Conservation (phyloP, 345 rosid genomes). For the Pseudoturritis turrita region DNA sequence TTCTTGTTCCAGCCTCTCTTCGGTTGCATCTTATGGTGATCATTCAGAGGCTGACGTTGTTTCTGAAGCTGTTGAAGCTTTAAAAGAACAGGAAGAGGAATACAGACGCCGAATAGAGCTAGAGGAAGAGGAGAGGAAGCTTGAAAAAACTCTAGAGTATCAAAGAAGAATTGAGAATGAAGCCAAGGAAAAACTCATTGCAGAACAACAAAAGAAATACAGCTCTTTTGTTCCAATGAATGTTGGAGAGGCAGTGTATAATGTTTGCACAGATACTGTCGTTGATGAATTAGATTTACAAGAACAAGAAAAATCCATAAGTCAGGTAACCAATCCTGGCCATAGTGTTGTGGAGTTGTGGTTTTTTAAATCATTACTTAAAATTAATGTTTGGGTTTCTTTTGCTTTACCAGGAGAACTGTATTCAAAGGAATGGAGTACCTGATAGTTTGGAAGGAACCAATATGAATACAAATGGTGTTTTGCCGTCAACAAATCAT, state of each 20-base stretch:
- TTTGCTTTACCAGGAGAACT: slow-evolving; percentile 41
- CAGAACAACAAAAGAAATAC: slow-evolving; percentile 66
- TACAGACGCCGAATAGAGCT: slow-evolving; percentile 67
- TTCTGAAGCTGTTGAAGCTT: slow-evolving; percentile 41
- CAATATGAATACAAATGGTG: slow-evolving; percentile 27
- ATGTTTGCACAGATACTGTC: slow-evolving; percentile 29
- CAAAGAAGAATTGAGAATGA: slow-evolving; percentile 89
- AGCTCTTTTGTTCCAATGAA: slow-evolving; percentile 34
- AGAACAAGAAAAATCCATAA: slow-evolving; percentile 10
- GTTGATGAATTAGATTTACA: slow-evolving; percentile 30
- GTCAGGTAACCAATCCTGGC: slow-evolving; percentile 8
- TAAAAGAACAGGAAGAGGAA: slow-evolving; percentile 72
- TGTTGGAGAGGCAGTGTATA: slow-evolving; percentile 28
- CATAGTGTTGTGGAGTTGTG: not conserved
- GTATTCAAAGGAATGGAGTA: slow-evolving; percentile 31
- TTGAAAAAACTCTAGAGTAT: slow-evolving; percentile 76
- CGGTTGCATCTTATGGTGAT: slow-evolving; percentile 50
- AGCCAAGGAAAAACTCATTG: slow-evolving; percentile 83
- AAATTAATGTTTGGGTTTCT: not conserved
- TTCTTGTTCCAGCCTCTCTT: slow-evolving; percentile 51
- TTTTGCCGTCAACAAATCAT: slow-evolving; percentile 22
- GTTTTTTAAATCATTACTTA: not conserved
- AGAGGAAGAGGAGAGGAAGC: slow-evolving; percentile 89
- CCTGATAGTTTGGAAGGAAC: slow-evolving; percentile 33
- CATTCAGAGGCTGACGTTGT: slow-evolving; percentile 42